Evolutionary conservation across 805 yeast genomes (phyloP).

Genomic region (Geotrichum ghanense): DNA sequence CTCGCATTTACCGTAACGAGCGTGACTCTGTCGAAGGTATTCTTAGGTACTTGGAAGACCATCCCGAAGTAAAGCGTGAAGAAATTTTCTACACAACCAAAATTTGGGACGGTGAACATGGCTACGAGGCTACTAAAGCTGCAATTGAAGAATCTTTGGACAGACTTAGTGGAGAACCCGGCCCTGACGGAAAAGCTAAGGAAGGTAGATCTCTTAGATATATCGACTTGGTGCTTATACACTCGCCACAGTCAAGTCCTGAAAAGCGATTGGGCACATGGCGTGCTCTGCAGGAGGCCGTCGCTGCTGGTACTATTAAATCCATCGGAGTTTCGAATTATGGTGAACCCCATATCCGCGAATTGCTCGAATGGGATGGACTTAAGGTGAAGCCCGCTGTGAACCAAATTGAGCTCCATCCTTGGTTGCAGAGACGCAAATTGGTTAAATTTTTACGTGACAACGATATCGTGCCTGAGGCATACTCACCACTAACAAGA

Average conservation of each 20-base stretch:
- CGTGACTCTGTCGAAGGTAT: conserved; percentile 46
- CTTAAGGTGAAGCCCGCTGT: conserved; percentile 49
- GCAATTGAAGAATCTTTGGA: conserved; percentile 52
- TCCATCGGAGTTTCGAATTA: conserved; percentile 57
- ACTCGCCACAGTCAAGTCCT: conserved; percentile 31
- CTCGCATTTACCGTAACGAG: conserved; percentile 55
- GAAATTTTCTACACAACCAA: conserved; percentile 50
- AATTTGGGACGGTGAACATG: conserved; percentile 57
- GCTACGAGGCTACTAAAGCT: conserved; percentile 19
- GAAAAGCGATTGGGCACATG: conserved; percentile 36
- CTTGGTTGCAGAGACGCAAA: conserved; percentile 63
- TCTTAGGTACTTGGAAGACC: conserved; percentile 36
- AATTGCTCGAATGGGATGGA: conserved; percentile 36
- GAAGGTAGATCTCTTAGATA: conserved; percentile 36
- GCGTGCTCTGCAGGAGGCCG: conserved; percentile 46
- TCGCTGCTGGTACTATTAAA: conserved; percentile 37
- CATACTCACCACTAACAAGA: conserved; percentile 69
- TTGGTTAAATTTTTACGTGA: conserved; percentile 48
- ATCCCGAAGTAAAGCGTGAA: conserved; percentile 31
- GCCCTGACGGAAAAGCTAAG: background rate
- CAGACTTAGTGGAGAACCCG: conserved; percentile 18
- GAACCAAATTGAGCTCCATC: conserved; percentile 76
- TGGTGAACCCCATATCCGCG: conserved; percentile 45
- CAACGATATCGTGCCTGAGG: conserved; percentile 52
- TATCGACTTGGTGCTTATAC: conserved; percentile 61